These are phyloP conservation scores for Lepidopterella palustris DNA, from an alignment of 495 filamentous ascomycete species.

Conservation along the genomic window DNA sequence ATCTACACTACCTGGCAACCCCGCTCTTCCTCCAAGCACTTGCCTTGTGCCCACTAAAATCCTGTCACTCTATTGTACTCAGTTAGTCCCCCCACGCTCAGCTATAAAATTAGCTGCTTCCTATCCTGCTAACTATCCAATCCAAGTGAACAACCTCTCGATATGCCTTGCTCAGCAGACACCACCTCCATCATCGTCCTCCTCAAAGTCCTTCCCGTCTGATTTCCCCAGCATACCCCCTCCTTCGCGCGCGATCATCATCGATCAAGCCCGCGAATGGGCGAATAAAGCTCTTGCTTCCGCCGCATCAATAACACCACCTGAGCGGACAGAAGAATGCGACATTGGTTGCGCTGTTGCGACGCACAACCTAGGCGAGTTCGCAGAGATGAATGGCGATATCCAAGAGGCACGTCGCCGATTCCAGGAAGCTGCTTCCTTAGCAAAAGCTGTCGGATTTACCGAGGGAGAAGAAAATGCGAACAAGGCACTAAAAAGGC, in stretches of 20 bases:
- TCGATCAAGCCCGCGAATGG: conserved; percentile 63
- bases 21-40: conserved; percentile 87
- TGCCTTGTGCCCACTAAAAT: conserved; percentile 47
- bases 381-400: conserved; percentile 65
- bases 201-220: conserved; percentile 4
- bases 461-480: conserved; percentile 57
- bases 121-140: neutral
- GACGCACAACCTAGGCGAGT: conserved; percentile 77
- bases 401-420: conserved; percentile 53
- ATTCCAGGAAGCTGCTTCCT: conserved; percentile 57
- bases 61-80: conserved; percentile 67
- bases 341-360: conserved; percentile 78
- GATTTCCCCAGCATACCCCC: conserved; percentile 16
- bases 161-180: conserved; percentile 58
- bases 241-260: conserved; percentile 44
- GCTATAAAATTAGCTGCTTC: too few relatives aligned
- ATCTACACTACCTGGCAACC: conserved; percentile 68
- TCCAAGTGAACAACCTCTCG: conserved; percentile 65
- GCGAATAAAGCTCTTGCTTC: conserved; percentile 65
- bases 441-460: conserved; percentile 59
- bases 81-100: conserved; percentile 42
- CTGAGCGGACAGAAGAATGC: conserved; percentile 69
- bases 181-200: conserved; percentile 34
- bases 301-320: conserved; percentile 48
- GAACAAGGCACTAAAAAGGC: conserved; percentile 49